phyloP scores from a whole-genome alignment of 192 early-diverging fungal species.

The Gorgonomyces haynaldii region DNA sequence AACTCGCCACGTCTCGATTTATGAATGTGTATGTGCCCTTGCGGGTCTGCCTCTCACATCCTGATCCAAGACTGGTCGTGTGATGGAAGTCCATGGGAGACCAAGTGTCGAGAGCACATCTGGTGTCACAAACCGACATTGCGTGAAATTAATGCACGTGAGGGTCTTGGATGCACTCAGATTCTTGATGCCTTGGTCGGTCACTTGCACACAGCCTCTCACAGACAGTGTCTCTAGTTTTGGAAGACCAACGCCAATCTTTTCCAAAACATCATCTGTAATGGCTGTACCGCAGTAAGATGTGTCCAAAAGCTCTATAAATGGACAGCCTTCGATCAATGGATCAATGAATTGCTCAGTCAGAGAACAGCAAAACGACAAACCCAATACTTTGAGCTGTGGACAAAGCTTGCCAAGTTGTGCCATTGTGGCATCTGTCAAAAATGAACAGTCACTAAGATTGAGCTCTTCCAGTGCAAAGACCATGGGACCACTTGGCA shows the following conservation, averaged over 20 bases:
- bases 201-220: conserved; percentile 38
- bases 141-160: conserved; percentile 6
- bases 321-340: conserved; percentile 23
- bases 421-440: conserved; percentile 53
- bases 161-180: conserved; percentile 3
- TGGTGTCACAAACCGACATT: conserved; percentile 4
- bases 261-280: conserved; percentile 44
- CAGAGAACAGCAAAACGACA: conserved; percentile 68
- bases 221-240: conserved; percentile 40
- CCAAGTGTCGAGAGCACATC: conserved; percentile 1
- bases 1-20: too few species aligned
- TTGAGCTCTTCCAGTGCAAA: conserved; percentile 43
- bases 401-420: conserved; percentile 43
- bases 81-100: neutral
- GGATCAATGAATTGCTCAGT: conserved; percentile 43
- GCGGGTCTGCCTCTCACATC: too few species aligned
- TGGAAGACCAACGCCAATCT: conserved; percentile 23
- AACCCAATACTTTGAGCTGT: conserved; percentile 36
- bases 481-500: conserved; percentile 2
- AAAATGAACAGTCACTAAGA: conserved; percentile 64
- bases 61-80: neutral
- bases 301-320: conserved; percentile 45
- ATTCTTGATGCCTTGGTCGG: conserved; percentile 17
- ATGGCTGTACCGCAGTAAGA: conserved; percentile 64
- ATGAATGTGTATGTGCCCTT: too few species aligned